Evolutionary conservation across 2,329 filamentous ascomycete genomes (phyloP).

Genomic region (Pseudocercospora pini-densiflorae): DNA sequence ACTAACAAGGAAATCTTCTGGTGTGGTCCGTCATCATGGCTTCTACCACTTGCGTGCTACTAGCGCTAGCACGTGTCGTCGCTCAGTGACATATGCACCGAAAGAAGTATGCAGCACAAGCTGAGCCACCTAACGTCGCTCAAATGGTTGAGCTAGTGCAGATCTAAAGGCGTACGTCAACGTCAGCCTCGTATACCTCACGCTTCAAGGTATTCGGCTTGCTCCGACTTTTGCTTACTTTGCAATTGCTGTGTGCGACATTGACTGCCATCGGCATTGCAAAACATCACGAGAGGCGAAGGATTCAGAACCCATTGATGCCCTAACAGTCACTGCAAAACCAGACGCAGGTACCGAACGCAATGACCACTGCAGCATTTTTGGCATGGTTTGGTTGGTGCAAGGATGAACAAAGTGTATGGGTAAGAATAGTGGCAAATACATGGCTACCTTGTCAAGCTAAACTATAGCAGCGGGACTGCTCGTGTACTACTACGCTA

Average conservation of each 20-base stretch:
- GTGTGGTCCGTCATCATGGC: background rate
- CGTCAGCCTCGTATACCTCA: constrained; percentile 1
- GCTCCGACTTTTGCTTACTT: background rate
- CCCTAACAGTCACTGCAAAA: background rate
- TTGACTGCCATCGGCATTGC: background rate
- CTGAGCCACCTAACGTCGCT: background rate
- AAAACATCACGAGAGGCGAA: background rate
- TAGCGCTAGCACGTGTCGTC: background rate
- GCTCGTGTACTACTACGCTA: background rate
- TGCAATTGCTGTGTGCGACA: background rate
- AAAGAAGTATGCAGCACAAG: background rate
- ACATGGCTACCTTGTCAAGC: constrained; percentile 8
- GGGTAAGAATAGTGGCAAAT: constrained; percentile 5
- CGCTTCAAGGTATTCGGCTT: background rate
- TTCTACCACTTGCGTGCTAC: background rate
- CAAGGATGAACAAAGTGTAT: constrained; percentile 7
- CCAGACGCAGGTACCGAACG: background rate
- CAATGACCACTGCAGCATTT: background rate
- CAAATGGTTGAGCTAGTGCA: background rate
- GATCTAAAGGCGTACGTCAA: background rate
- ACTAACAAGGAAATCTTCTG: background rate
- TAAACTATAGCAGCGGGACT: background rate
- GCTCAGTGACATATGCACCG: background rate
- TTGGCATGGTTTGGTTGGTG: constrained; percentile 10
- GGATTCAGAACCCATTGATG: too few species aligned